Conservation (phyloP, 805 yeast species). For the Cyberlindnera euphorbiae region DNA sequence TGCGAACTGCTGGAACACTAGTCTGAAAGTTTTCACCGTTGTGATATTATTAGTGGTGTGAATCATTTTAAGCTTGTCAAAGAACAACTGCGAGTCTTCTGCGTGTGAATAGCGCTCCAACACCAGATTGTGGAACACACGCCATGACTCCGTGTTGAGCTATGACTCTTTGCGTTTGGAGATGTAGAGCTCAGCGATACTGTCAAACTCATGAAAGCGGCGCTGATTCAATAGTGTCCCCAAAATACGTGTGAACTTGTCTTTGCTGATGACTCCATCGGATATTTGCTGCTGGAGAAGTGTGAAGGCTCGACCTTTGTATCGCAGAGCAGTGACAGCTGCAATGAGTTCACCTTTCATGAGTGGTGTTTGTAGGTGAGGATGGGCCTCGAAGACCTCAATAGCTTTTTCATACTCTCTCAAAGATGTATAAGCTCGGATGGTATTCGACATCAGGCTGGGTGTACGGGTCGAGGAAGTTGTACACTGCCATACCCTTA, state of each 20-base stretch:
- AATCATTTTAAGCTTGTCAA: slow-evolving; percentile 2
- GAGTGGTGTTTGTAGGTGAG: slow-evolving; percentile 1
- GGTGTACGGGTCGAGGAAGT: background rate
- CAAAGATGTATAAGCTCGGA: slow-evolving; percentile 10
- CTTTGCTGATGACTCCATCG: slow-evolving; percentile 1
- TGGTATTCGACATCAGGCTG: slow-evolving; percentile 4
- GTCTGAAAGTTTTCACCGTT: slow-evolving; percentile 12
- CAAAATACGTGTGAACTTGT: slow-evolving; percentile 1
- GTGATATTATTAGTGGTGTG: slow-evolving; percentile 8
- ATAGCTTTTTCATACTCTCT: slow-evolving; percentile 6
- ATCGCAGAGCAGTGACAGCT: slow-evolving; percentile 6
- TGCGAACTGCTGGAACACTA: slow-evolving; percentile 18
- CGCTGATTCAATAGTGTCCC: background rate
- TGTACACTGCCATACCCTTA: slow-evolving; percentile 8
- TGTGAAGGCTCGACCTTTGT: slow-evolving; percentile 4
- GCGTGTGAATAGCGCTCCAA: slow-evolving; percentile 6
- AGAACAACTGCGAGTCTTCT: slow-evolving; percentile 4
- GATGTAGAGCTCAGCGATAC: slow-evolving; percentile 1
- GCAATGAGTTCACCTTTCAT: slow-evolving; percentile 8
- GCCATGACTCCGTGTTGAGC: background rate
- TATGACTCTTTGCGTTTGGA: background rate
- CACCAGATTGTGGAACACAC: slow-evolving; percentile 9
- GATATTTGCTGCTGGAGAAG: slow-evolving; percentile 1
- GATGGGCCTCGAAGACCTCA: slow-evolving; percentile 1
- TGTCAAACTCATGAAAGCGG: slow-evolving; percentile 8